A percentile compares a stretch with the other conserved stretches of the same genome.
phyloP scores from a whole-genome alignment of 1,284 basidiomycete genomes.

The Apiotrichum sp. region DNA sequence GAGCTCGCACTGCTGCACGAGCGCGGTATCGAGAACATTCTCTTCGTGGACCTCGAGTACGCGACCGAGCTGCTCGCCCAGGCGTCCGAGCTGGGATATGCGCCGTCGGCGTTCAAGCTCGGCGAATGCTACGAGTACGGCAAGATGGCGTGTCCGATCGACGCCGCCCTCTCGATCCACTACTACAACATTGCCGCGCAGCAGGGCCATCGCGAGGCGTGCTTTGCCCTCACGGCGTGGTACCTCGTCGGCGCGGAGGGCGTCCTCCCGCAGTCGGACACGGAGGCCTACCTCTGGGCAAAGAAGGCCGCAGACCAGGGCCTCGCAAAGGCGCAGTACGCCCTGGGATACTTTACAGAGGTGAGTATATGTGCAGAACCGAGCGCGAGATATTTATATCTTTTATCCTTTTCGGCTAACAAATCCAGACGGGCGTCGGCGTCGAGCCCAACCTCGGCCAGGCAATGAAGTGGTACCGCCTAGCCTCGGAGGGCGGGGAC shows the following conservation, averaged over 20 bases:
- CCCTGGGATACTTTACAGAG: conserved; percentile 94
- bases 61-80: conserved; percentile 89
- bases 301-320: conserved; percentile 85
- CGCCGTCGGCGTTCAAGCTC: conserved; percentile 88
- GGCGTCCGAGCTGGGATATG: conserved; percentile 91
- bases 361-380: conserved; percentile 30
- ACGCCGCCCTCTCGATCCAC: conserved; percentile 93
- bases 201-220: conserved; percentile 92
- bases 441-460: conserved; percentile 61
- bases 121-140: conserved; percentile 99
- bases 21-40: conserved; percentile 88
- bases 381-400: background rate
- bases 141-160: conserved; percentile 97
- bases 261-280: conserved; percentile 94
- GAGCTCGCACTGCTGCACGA: conserved; percentile 93
- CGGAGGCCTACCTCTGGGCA: conserved; percentile 93
- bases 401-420: background rate
- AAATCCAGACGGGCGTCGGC: conserved; percentile 66
- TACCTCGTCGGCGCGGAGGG: conserved; percentile 97
- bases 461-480: conserved; percentile 77
- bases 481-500: conserved; percentile 88
- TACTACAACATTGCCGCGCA: conserved; percentile 99
- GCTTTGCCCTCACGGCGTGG: conserved; percentile 97
- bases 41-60: conserved; percentile 95
- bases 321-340: conserved; percentile 88